Evolutionary conservation across 179 eudicot species (phyloP), one percentile per base, ranked within the genome.

Genomic region (Silene coronaria): DNA sequence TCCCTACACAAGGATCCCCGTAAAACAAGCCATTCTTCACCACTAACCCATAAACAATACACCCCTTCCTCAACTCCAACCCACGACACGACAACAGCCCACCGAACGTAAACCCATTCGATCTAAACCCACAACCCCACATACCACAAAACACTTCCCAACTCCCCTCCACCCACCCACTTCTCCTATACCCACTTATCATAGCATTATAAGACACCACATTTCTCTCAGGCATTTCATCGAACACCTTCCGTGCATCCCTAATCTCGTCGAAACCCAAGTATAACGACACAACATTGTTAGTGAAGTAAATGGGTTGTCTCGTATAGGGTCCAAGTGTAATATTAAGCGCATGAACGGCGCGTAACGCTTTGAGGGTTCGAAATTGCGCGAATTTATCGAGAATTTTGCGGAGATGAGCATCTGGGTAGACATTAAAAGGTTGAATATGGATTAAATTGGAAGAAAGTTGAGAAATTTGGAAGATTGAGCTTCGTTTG

Each of bases 131-230:
- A 65, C 79, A 80, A n/a, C 19, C 42, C 81, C 91, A 79, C 93
- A 89, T 84, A 32, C 81, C 88, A 73, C 48, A 77, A 72, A 90
- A 87, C 82, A 90, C 6, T 7, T 59, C 67, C 89, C 88, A 87
- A 75, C 86, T 88, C 66, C 86, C 87, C 30, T 76, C 85, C 45
- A 71, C 81, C 34, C 51, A 9, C 79, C 80, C 90, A 38, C 71
- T 57, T 7, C 86, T 77, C 77, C 87, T 67, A 60, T 84, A 90
- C 12, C 77, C 84, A 64, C 84, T 76, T 28, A 92, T 85, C 82
- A 89, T 73, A 9, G 82, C 82, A 77, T 92, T 92, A 72, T 85
- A 90, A 0, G 96, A 88, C 9, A 89, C 90, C 10, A 14, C 81
- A 55, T 90, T 92, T 46, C 86, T 80, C 3, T 81, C 75, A 13